Base-by-base conservation (phyloP, 768 basidiomycete genomes). In the Tricholoma terreum region DNA sequence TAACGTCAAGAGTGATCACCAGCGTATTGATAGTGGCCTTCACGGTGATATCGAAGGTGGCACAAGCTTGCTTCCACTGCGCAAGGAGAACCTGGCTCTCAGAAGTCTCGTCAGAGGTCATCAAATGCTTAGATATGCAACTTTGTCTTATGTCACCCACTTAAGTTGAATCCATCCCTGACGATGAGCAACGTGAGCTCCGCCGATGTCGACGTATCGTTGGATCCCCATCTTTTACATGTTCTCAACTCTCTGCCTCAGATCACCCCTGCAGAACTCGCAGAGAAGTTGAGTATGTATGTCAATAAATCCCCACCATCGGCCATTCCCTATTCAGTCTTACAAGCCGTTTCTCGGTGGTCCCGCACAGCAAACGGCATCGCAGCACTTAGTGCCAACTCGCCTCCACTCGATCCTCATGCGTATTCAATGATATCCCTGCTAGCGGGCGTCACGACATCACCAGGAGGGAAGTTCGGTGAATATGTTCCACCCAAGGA, bases 371-470 rank as follows among this genome's bases (percentile, higher is more conserved):
- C 73, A 4, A 70, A 72, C 46, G 89, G 84, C 6, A 66, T 61
- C 34, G 60, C 66, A 11, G 62, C 68, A 50, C 74, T 83, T 52
- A 63, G 67, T 34, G 72, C 73, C 46, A 65, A 71, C 50, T 71
- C 70, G 6, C 77, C 77, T 9, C 69, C 75, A 1, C 73, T 91
- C 48, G 71, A 84, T 56, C 73, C 83, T 4, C 71, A 73, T 19
- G 74, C 80, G 12, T 92, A 89, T 67, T 73, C 79, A 6, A 91
- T 90, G 84, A 73, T 91, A 36, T 74, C 89, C 17, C 75, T 94
- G 34, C 82, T 94, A 5, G 90, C 92, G 14, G 91, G 91, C 35
- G 80, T 86, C 6, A 82, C 79, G 43, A 86, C 90, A n/a, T 90
- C 89, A 6, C 91, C 91, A 19, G 84, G 89, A 57, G 82, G 87